Conservation (phyloP, 169 alveolate genomes). For the Eimeria zaria region DNA sequence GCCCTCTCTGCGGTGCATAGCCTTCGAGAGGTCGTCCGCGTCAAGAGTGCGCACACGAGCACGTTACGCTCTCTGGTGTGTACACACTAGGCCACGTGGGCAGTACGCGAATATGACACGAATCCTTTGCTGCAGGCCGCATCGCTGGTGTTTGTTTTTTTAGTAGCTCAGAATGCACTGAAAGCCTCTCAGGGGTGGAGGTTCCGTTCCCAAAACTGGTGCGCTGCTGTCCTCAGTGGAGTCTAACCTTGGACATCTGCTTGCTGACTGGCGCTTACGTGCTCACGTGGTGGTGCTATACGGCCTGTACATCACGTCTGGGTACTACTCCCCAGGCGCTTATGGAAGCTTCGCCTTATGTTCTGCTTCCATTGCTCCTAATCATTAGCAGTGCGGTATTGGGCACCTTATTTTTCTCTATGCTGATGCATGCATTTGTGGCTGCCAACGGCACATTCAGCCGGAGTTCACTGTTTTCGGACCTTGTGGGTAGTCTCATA, state of each 20-base stretch:
- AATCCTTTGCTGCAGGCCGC: not conserved
- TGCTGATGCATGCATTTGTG: slow-evolving; percentile 79
- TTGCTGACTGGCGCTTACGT: slow-evolving; percentile 19
- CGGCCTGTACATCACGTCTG: slow-evolving; percentile 64
- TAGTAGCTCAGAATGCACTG: not conserved
- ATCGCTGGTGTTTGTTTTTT: not conserved
- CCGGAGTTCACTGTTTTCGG: slow-evolving; percentile 21
- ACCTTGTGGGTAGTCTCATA: slow-evolving; percentile 57
- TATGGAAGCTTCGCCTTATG: slow-evolving; percentile 57
- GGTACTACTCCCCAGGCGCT: slow-evolving; percentile 61
- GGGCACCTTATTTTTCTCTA: slow-evolving; percentile 69
- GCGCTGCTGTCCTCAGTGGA: slow-evolving; percentile 45
- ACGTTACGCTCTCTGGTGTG: slow-evolving; percentile 69
- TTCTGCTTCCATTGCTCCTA: slow-evolving; percentile 60
- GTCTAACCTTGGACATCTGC: not conserved
- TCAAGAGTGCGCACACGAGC: slow-evolving; percentile 76
- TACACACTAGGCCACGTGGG: not conserved
- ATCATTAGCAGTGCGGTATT: slow-evolving; percentile 44
- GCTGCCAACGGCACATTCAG: slow-evolving; percentile 85
- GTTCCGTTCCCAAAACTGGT: not conserved
- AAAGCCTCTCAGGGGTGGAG: not conserved
- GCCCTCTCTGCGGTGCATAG: slow-evolving; percentile 75
- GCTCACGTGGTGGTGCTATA: slow-evolving; percentile 66
- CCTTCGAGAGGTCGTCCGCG: slow-evolving; percentile 78
- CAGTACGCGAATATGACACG: not conserved